Base-by-base conservation (phyloP, 2,329 filamentous ascomycete genomes). In the Colletotrichum scovillei region DNA sequence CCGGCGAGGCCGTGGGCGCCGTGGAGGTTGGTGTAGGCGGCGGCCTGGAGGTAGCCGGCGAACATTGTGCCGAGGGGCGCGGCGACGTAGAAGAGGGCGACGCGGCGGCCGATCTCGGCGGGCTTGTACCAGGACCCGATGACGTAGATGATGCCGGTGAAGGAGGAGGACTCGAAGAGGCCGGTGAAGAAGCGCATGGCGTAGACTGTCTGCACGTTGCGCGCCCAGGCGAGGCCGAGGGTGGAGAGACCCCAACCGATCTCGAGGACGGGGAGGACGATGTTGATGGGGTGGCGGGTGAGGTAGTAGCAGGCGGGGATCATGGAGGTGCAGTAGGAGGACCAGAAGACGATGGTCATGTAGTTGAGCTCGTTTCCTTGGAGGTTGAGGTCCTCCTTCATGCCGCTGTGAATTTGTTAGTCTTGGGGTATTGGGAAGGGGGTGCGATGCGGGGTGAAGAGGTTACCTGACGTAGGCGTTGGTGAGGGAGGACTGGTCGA, bases 21-120 rank as follows among this genome's bases (percentile, higher is more conserved):
- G 32, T 88, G 86, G 0, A 90, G 81, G 63, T 88, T 88, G 76
- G 89, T 88, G 1, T 87, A 86, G 0, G 86, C 88, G 0, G 87
- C 88, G 1, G 88, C 85, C 79, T 89, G 88, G 0, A 90, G 82
- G 72, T 89, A 90, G 2, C 88, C 88, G 19, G 86, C 87, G 64
- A 90, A 87, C 86, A 90, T 89, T 30, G 83, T 81, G 1, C 87
- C 88, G 0, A 90, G 81, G 4, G 85, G 86, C 22, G 88, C 86
- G 28, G 85, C 87, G 1, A 88, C 83, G 67, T 86, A 83, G 77
- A 87, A 86, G 56, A 87, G 82, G 71, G 84, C 84, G 1, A 84
- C 81, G 14, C 89, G 84, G 75, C 90, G 90, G 70, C 87, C 89
- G 0, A 87, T 82, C 67, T 74, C 71, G 4, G 67, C 38, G 26